Base-by-base conservation (phyloP, 2,329 filamentous ascomycete species). In the Boeremia exigua region DNA sequence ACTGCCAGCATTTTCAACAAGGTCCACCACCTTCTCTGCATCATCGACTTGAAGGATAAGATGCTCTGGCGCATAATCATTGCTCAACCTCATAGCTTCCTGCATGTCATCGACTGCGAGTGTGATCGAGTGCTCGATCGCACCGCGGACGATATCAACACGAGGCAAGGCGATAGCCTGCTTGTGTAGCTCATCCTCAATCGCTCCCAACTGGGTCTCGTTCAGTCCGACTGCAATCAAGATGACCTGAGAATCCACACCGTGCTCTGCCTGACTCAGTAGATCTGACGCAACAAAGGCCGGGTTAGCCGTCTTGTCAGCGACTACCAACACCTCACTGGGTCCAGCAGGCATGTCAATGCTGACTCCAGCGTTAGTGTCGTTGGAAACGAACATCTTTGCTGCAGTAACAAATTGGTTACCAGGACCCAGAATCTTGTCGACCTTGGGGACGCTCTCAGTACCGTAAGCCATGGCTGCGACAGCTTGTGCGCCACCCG, bases 331-430 rank as follows among this genome's bases (percentile, higher is more conserved):
- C 3, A 99, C 92, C 75, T 99, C 95, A 32, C 92, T 96, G 0
- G 95, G 95, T 0, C 95, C 95, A 32, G 95, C 95, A 10, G 95
- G 95, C 95, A 99, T 99, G 73, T 99, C 95, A 69, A 99, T 99
- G 76, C 92, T 89, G 36, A 97, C 93, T 19, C 91, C 90, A 11
- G 95, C 95, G 57, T 92, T 96, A 39, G 95, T 98, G 74, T 99
- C 95, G 76, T 99, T 99, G 77, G 89, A 91, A 38, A 99, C 95
- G 67, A 93, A 84, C 95, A 99, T 99, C 85, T 99, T 99, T 48
- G 91, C 95, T 0, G 95, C 95, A 0, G 95, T 99, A 36, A 99
- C 95, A 72, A 98, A 99, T 77, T 98, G 95, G 78, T 99, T 99
- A 32, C 95, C 95, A 2, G 95, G 95, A 0, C 95, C 95, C 11